These are phyloP conservation scores for Lomentospora prolificans DNA, from an alignment of 2,329 filamentous ascomycete species.

Conservation along the genomic window DNA sequence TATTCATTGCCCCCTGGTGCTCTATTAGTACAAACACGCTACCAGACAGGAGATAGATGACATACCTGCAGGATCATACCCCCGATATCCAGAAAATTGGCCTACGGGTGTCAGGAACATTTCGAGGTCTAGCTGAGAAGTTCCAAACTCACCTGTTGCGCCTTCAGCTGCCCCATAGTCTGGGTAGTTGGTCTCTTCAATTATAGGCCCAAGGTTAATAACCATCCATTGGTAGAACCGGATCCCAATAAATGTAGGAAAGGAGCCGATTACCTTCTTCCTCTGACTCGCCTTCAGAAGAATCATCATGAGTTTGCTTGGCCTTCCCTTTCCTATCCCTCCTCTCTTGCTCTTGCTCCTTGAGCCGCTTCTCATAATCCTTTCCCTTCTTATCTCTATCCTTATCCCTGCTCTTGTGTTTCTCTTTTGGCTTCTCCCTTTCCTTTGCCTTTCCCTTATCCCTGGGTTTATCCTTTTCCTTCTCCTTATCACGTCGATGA, in stretches of 20 bases:
- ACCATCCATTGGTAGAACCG: no score
- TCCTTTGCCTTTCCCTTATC: slow-evolving; percentile 7
- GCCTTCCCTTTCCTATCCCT: not conserved
- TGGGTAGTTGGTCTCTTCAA: no score
- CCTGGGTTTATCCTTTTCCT: slow-evolving; percentile 2
- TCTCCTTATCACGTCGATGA: not conserved
- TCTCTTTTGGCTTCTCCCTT: slow-evolving; percentile 7
- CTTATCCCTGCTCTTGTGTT: slow-evolving; percentile 3
- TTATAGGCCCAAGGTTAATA: no score
- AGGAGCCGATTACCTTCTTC: not conserved
- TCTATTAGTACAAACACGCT: not conserved
- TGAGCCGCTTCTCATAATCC: not conserved
- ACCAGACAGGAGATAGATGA: no score
- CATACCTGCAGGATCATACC: not conserved
- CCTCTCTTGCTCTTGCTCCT: not conserved
- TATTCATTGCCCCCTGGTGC: not conserved
- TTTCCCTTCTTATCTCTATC: slow-evolving; percentile 6
- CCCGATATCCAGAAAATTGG: not conserved
- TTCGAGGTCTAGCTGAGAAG: no score
- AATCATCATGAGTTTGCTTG: not conserved
- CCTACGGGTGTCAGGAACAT: no score
- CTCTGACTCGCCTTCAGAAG: not conserved
- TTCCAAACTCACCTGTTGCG: no score
- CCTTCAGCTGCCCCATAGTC: no score
- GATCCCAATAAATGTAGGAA: no score